Base-by-base conservation (phyloP, 2,329 filamentous ascomycete genomes). In the Penicillium brasilianum region DNA sequence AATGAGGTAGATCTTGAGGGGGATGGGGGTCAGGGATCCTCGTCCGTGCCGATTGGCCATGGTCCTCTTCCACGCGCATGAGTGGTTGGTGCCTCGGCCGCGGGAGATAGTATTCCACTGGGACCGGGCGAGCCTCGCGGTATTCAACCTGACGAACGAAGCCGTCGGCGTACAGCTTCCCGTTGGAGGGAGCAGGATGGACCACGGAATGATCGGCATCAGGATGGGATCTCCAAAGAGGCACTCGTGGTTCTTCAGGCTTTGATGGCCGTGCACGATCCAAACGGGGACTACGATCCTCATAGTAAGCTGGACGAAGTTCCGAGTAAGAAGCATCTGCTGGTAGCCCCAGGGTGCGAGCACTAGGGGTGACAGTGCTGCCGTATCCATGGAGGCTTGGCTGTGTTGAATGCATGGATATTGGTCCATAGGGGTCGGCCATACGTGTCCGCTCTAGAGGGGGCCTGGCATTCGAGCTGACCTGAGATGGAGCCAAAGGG, bases 141-240 rank as follows among this genome's bases (percentile, higher is more conserved):
- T 69, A 60, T 55, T 72, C 71, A 68, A 77, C 63, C 37, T 70
- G 69, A 57, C 74, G 74, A 58, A 77, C 71, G 63, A 78, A 77
- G 59, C 71, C 76, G 61, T 77, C 72, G 13, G 75, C 74, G 66
- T 78, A 76, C 36, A 73, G 66, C 32, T 67, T 69, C 46, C 70
- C 71, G 48, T 66, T 69, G 25, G 64, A 61, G 36, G 63, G 59
- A 25, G 60, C 28, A 50, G 65, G 66, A 57, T 70, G 62, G 36
- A 62, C 50, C 36, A 67, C 55, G 55, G 58, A 14, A 28, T 62
- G 63, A 39, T 58, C 63, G n/a, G 61, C 61, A 61, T 67, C 58
- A 64, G 62, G 54, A 53, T 60, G 64, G 57, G 43, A 58, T 34
- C 59, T 59, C 61, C 64, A 66, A 48, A 55, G 44, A n/a, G 65